Evolutionary conservation across 1,139 yeast species (phyloP).

Genomic region (Eremothecium gossypii): DNA sequence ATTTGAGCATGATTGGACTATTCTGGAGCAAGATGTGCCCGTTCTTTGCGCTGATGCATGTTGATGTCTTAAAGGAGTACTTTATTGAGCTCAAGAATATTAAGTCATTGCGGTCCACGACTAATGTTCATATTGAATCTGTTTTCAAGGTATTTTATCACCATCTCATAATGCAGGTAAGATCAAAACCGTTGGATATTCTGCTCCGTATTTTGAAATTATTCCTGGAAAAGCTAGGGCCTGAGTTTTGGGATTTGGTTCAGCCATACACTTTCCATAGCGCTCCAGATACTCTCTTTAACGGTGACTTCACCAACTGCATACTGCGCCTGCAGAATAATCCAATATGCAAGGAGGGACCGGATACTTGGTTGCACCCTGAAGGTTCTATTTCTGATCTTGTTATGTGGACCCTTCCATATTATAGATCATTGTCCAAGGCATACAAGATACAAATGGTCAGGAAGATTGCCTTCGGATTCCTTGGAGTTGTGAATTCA

Average conservation of each 20-base stretch:
- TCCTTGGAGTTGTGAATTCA: slow-evolving; percentile 23
- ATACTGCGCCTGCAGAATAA: slow-evolving; percentile 23
- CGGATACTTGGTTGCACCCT: slow-evolving; percentile 21
- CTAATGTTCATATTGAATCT: slow-evolving; percentile 37
- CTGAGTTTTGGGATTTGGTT: slow-evolving; percentile 43
- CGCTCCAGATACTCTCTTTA: slow-evolving; percentile 43
- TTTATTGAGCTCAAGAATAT: slow-evolving; percentile 40
- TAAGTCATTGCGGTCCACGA: slow-evolving; percentile 34
- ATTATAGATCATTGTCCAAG: slow-evolving; percentile 26
- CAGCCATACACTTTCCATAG: slow-evolving; percentile 45
- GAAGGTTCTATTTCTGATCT: slow-evolving; percentile 27
- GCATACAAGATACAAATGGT: slow-evolving; percentile 30
- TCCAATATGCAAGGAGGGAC: slow-evolving; percentile 26
- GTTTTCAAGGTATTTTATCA: slow-evolving; percentile 35
- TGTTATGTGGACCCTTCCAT: slow-evolving; percentile 30
- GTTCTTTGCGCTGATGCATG: slow-evolving; percentile 36
- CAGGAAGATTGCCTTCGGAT: slow-evolving; percentile 28
- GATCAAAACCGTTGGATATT: slow-evolving; percentile 47
- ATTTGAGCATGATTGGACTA: slow-evolving; percentile 28
- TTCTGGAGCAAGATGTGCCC: slow-evolving; percentile 41
- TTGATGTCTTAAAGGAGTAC: slow-evolving; percentile 33
- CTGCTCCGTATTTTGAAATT: slow-evolving; percentile 40
- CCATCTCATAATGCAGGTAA: slow-evolving; percentile 38
- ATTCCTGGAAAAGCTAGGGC: slow-evolving; percentile 35
- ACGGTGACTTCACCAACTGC: slow-evolving; percentile 18